These are phyloP conservation scores for Ceratocystis albifundus DNA, from an alignment of 2,329 filamentous ascomycete species.

Conservation along the genomic window DNA sequence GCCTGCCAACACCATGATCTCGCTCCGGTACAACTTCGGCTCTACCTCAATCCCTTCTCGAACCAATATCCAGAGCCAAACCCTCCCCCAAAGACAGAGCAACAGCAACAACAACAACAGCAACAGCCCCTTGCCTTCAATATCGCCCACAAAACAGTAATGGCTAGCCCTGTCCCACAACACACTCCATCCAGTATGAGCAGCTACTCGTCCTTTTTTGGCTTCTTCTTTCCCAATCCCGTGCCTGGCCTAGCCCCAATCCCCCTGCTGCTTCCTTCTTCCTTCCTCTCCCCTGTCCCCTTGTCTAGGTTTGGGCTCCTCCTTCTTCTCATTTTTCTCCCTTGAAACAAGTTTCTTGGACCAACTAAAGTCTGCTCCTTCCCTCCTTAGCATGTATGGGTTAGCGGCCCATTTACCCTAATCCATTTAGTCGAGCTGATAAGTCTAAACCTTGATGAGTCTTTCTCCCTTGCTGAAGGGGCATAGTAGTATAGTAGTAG, in stretches of 20 bases:
- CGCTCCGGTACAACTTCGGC: background rate
- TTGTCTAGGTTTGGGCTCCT: background rate
- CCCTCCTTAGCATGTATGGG: background rate
- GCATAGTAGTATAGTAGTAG: background rate
- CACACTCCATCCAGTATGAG: no score
- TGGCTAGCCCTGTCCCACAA: no score
- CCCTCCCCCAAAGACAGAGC: background rate
- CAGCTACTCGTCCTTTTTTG: background rate
- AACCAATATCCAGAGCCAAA: background rate
- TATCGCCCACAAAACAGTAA: background rate
- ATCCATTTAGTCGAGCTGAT: background rate
- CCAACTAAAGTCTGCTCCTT: conserved; percentile 1
- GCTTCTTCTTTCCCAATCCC: background rate
- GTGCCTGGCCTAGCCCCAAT: background rate
- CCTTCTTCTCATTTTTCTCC: background rate
- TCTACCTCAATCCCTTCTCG: background rate
- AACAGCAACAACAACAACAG: background rate
- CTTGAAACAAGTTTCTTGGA: conserved; percentile 10
- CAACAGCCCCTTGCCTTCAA: background rate
- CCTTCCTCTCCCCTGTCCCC: background rate
- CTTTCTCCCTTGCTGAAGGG: background rate
- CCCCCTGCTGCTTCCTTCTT: background rate
- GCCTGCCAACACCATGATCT: background rate
- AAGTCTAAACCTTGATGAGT: background rate
- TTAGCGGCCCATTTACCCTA: background rate